A percentile compares a stretch with the other conserved stretches of the same genome.
phyloP scores from a whole-genome alignment of 179 eudicot species.

The Gypsophila paniculata region DNA sequence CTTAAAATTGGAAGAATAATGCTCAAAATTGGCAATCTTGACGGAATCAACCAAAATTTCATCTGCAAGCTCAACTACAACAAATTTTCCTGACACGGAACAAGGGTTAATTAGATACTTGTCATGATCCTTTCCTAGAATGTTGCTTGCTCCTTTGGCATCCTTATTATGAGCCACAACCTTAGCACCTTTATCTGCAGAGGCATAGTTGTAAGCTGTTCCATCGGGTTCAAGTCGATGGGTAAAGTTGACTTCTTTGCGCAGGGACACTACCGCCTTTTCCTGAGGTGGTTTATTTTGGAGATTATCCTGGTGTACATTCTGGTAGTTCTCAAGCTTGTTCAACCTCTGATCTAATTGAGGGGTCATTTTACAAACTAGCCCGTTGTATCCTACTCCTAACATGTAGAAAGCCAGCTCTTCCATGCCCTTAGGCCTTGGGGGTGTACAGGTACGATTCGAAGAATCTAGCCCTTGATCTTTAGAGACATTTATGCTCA shows the following conservation, averaged over 20 bases:
- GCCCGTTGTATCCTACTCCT: conserved; percentile 51
- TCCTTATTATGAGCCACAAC: conserved; percentile 88
- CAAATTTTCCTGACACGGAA: conserved; percentile 66
- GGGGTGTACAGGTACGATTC: conserved; percentile 30
- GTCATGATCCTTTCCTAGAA: conserved; percentile 83
- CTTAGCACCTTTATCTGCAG: conserved; percentile 84
- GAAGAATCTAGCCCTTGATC: conserved; percentile 23
- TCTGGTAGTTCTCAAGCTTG: conserved; percentile 32
- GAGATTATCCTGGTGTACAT: conserved; percentile 43
- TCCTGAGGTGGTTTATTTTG: conserved; percentile 38
- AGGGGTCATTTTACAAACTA: conserved; percentile 42
- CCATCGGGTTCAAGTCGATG: conserved; percentile 94
- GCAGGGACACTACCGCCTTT: conserved; percentile 32
- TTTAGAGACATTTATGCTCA: conserved; percentile 28
- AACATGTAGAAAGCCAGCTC: conserved; percentile 43
- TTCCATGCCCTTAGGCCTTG: conserved; percentile 37
- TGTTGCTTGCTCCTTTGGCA: conserved; percentile 79
- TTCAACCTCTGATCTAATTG: conserved; percentile 29
- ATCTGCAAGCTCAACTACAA: conserved; percentile 79
- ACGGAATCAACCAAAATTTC: conserved; percentile 80
- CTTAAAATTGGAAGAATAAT: conserved; percentile 85
- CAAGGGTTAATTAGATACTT: conserved; percentile 89
- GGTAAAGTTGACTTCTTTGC: conserved; percentile 46
- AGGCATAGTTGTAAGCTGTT: conserved; percentile 77
- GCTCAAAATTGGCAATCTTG: conserved; percentile 83